Percentiles rank a stretch among this genome's conserved stretches.
phyloP scores from a whole-genome alignment of 1,284 basidiomycete genomes.

The Hortiboletus rubellus region DNA sequence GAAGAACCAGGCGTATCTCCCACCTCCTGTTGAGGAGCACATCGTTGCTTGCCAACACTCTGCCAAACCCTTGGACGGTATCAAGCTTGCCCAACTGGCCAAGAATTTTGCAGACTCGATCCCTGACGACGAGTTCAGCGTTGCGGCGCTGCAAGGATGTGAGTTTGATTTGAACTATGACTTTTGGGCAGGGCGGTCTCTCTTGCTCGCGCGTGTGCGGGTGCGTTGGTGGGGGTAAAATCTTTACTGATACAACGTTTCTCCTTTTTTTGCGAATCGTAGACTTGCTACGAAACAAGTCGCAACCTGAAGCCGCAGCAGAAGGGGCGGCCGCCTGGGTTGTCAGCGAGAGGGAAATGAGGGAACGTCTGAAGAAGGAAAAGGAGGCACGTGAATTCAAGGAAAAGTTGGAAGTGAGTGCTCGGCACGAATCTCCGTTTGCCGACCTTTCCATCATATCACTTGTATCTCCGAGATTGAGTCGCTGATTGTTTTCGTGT shows the following conservation, averaged over 20 bases:
- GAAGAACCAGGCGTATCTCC: conserved; percentile 61
- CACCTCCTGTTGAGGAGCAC: conserved; percentile 62
- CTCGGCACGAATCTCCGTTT: conserved; percentile 16
- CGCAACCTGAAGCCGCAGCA: conserved; percentile 70
- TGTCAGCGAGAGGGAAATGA: conserved; percentile 65
- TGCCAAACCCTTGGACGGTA: conserved; percentile 61
- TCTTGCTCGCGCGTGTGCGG: conserved; percentile 13
- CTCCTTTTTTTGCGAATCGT: conserved; percentile 5
- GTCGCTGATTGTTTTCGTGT: conserved; percentile 21
- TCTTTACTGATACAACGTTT: conserved; percentile 19
- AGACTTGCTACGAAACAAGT: conserved; percentile 82
- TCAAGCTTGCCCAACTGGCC: conserved; percentile 62
- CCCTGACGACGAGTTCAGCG: conserved; percentile 78
- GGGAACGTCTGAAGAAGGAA: conserved; percentile 66
- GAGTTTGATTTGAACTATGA: conserved; percentile 40
- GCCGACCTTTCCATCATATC: conserved; percentile 16
- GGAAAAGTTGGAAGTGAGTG: conserved; percentile 61
- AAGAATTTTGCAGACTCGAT: conserved; percentile 73
- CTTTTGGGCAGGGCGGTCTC: conserved; percentile 1
- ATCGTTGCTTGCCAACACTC: conserved; percentile 57
- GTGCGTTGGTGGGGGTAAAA: conserved; percentile 13
- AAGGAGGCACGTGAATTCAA: conserved; percentile 64
- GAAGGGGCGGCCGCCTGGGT: conserved; percentile 68
- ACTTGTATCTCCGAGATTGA: not conserved
- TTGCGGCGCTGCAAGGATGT: conserved; percentile 86